Conservation (phyloP, 139 green algal species). For the Micromonas commoda region DNA sequence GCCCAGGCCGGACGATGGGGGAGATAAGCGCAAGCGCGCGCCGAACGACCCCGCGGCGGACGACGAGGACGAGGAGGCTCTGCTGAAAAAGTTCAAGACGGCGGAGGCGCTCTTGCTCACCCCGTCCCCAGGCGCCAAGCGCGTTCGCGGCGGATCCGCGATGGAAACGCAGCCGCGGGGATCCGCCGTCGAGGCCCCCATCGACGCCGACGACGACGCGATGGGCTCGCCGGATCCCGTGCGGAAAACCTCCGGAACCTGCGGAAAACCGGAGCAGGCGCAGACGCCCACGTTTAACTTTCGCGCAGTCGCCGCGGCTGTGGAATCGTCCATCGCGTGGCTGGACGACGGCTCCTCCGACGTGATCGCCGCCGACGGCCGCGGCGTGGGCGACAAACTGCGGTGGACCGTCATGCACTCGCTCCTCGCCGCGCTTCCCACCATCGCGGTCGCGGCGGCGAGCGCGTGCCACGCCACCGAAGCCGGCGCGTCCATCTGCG, state of each 20-base stretch:
- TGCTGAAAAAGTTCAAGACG: too few relatives aligned
- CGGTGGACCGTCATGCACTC: neutral
- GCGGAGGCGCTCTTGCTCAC: neutral
- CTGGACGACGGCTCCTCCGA: neutral
- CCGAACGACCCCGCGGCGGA: too few relatives aligned
- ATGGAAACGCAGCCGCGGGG: neutral
- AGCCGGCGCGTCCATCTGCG: neutral
- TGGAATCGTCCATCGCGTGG: slow-evolving; percentile 4
- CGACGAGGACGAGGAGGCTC: too few relatives aligned
- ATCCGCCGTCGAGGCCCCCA: neutral
- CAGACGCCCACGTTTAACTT: neutral
- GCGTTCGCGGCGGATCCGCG: neutral
- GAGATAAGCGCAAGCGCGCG: too few relatives aligned
- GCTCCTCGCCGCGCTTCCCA: neutral
- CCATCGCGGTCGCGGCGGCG: neutral
- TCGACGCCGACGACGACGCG: slow-evolving; percentile 3
- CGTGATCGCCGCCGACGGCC: neutral
- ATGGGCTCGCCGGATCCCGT: neutral
- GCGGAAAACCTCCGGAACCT: too few relatives aligned
- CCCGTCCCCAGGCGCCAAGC: neutral
- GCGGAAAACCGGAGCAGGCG: too few relatives aligned
- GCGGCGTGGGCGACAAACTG: neutral
- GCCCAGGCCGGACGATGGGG: too few relatives aligned
- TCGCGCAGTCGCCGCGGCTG: neutral
- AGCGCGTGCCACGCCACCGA: too few relatives aligned